Conservation (phyloP, 768 basidiomycete species). For the Nevesoporus exiguus region DNA sequence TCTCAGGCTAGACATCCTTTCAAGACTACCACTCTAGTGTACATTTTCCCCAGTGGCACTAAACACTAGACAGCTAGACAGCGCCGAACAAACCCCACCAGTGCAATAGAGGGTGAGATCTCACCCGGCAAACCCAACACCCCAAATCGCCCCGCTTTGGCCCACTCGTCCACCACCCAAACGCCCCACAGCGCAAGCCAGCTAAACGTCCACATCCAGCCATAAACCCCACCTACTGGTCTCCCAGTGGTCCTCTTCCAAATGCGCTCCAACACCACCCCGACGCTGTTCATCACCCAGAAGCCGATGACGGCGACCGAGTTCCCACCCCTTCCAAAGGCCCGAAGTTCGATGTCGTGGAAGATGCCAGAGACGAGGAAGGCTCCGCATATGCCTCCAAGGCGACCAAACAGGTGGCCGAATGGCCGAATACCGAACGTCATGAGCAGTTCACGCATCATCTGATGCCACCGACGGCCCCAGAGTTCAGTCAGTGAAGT, state of each 20-base stretch:
- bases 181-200: constrained; percentile 52
- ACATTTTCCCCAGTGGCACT: not conserved
- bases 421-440: constrained; percentile 46
- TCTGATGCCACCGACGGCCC: constrained; percentile 64
- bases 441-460: constrained; percentile 58
- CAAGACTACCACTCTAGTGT: too few species aligned
- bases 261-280: constrained; percentile 45
- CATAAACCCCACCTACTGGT: constrained; percentile 43
- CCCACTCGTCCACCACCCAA: constrained; percentile 42
- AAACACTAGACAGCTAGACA: not conserved
- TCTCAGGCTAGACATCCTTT: not conserved
- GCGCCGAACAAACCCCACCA: constrained; percentile 21
- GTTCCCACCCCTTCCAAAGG: constrained; percentile 37
- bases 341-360: constrained; percentile 47
- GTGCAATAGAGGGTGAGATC: too few species aligned
- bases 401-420: constrained; percentile 42
- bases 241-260: constrained; percentile 43
- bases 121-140: not conserved
- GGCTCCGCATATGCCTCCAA: constrained; percentile 50
- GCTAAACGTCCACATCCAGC: constrained; percentile 49
- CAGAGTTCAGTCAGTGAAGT: constrained; percentile 62
- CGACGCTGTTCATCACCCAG: constrained; percentile 54
- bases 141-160: constrained; percentile 13
- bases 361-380: constrained; percentile 58
- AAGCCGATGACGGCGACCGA: constrained; percentile 41